Evolutionary conservation across 345 rosid species (phyloP).

Genomic region (Chamaenerion angustifolium): DNA sequence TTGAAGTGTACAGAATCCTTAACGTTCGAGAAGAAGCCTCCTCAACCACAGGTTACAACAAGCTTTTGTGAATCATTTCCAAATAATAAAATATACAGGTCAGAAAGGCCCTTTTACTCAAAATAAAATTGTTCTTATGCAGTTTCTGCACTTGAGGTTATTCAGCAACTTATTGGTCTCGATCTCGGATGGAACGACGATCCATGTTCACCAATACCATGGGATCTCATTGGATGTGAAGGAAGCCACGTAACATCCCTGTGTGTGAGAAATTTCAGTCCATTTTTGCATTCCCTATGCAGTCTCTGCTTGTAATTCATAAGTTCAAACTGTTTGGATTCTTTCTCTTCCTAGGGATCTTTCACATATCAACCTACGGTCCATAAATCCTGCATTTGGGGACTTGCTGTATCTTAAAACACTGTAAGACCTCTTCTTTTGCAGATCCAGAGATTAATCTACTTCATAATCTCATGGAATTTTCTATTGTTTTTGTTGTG

Average conservation of each 20-base stretch:
- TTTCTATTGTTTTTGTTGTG: constrained; percentile 1
- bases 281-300: not conserved
- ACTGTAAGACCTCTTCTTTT: constrained; percentile 33
- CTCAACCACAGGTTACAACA: constrained; percentile 60
- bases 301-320: not conserved
- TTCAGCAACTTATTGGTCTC: constrained; percentile 56
- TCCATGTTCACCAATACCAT: constrained; percentile 68
- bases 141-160: constrained; percentile 89
- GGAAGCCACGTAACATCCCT: constrained; percentile 65
- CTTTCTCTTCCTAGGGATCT: constrained; percentile 34
- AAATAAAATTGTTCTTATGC: too few species aligned
- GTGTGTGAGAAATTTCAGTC: constrained; percentile 18
- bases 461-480: not conserved
- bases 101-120: too few species aligned
- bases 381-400: constrained; percentile 79
- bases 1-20: constrained; percentile 55
- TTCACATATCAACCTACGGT: constrained; percentile 58
- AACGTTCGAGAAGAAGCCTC: constrained; percentile 63
- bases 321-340: not conserved
- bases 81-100: too few species aligned
- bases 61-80: not conserved
- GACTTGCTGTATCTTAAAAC: constrained; percentile 76
- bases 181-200: constrained; percentile 89
- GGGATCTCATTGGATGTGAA: constrained; percentile 67
- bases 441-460: not conserved